phyloP scores from a whole-genome alignment of 2,329 filamentous ascomycete genomes.

The Claviceps sp. region DNA sequence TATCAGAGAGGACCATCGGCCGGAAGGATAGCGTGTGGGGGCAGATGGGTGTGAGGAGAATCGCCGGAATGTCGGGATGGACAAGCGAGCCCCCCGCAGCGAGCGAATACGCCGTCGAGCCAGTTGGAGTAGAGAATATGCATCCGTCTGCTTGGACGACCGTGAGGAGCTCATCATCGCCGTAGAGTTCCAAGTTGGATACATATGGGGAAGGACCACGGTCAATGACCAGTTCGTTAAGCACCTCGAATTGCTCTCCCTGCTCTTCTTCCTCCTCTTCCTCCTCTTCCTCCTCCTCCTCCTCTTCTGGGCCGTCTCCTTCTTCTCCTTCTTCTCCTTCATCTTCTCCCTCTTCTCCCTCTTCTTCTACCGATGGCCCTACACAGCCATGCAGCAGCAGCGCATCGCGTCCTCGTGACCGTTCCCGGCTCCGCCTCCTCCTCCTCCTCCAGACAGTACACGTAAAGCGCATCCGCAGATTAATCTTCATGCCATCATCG shows the following conservation, averaged over 20 bases:
- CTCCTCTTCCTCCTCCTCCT: constrained; percentile 18
- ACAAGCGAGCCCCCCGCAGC: constrained; percentile 92
- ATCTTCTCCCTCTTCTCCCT: too few species aligned
- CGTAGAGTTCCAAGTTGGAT: constrained; percentile 90
- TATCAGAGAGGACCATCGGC: constrained; percentile 94
- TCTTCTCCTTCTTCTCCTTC: too few species aligned
- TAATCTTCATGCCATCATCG: constrained; percentile 89
- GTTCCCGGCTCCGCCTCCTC: constrained; percentile 87
- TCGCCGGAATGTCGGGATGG: constrained; percentile 91
- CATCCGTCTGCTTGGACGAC: constrained; percentile 94
- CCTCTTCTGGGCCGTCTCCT: too few species aligned
- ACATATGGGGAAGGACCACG: constrained; percentile 93
- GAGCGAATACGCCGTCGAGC: constrained; percentile 87
- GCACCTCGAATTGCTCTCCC: constrained; percentile 90
- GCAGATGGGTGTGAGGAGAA: constrained; percentile 92
- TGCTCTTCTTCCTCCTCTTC: constrained; percentile 67
- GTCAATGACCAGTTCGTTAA: constrained; percentile 97
- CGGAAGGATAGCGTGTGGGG: constrained; percentile 94
- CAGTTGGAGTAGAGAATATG: constrained; percentile 94
- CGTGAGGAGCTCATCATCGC: constrained; percentile 86
- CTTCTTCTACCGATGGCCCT: too few species aligned
- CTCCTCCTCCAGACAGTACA: constrained; percentile 85
- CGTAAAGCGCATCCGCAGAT: constrained; percentile 96
- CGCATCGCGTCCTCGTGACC: constrained; percentile 34
- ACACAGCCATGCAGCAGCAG: too few species aligned